phyloP scores from a whole-genome alignment of 2,329 filamentous ascomycete genomes.

The Neonectria punicea region DNA sequence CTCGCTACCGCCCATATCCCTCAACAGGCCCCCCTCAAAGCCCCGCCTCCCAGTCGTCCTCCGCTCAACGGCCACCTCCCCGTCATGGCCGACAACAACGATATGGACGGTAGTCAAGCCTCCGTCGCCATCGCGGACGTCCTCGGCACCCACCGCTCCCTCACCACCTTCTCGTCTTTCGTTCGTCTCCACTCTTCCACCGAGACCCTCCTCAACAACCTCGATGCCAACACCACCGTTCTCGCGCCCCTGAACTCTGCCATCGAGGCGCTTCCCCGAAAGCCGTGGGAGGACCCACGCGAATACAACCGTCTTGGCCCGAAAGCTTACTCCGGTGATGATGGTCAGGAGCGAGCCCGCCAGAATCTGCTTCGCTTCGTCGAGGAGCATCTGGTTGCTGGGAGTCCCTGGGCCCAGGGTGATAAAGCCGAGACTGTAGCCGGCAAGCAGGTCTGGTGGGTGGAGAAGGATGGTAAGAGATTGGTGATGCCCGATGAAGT shows the following conservation, averaged over 20 bases:
- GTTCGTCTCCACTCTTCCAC: conserved; percentile 79
- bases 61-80: conserved; percentile 38
- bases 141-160: conserved; percentile 78
- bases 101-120: conserved; percentile 49
- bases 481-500: conserved; percentile 83
- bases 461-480: conserved; percentile 72
- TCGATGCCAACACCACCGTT: conserved; percentile 78
- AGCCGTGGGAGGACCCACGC: conserved; percentile 83
- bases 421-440: conserved; percentile 72
- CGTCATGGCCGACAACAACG: conserved; percentile 40
- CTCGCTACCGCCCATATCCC: conserved; percentile 21
- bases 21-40: conserved; percentile 25
- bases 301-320: conserved; percentile 77
- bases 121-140: conserved; percentile 83
- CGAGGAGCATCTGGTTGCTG: conserved; percentile 82
- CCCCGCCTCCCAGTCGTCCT: conserved; percentile 13
- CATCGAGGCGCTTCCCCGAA: conserved; percentile 80
- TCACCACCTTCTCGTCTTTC: conserved; percentile 87
- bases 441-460: conserved; percentile 82
- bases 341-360: conserved; percentile 80
- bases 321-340: conserved; percentile 78
- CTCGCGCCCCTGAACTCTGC: conserved; percentile 88
- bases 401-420: conserved; percentile 78
- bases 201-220: conserved; percentile 74
- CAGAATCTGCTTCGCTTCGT: conserved; percentile 84